phyloP scores from a whole-genome alignment of 2,329 filamentous ascomycete species.

The Talaromyces rugulosus region DNA sequence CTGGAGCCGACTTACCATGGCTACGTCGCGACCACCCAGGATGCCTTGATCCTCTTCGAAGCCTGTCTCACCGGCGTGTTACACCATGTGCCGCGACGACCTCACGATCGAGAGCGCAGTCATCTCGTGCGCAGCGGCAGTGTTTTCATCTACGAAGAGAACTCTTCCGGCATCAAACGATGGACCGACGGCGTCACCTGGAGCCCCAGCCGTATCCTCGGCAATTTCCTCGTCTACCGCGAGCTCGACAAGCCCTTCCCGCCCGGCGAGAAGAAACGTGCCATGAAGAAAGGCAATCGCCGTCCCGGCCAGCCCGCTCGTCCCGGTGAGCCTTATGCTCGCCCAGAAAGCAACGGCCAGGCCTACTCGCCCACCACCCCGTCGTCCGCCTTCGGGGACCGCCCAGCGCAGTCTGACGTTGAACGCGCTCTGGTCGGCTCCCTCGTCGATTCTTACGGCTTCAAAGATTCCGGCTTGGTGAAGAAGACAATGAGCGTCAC shows the following conservation, averaged over 20 bases:
- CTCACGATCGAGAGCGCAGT: slow-evolving; percentile 77
- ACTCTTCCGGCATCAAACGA: slow-evolving; percentile 83
- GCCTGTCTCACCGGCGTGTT: slow-evolving; percentile 67
- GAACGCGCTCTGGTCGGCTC: slow-evolving; percentile 70
- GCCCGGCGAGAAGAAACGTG: slow-evolving; percentile 79
- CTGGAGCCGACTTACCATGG: slow-evolving; percentile 65
- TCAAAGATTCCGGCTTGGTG: slow-evolving; percentile 75
- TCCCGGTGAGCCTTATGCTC: slow-evolving; percentile 52
- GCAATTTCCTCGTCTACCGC: slow-evolving; percentile 81
- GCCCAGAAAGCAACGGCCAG: slow-evolving; percentile 35
- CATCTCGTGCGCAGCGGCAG: slow-evolving; percentile 77
- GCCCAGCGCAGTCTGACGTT: slow-evolving; percentile 37
- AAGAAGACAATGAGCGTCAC: slow-evolving; percentile 91
- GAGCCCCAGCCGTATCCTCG: slow-evolving; percentile 82
- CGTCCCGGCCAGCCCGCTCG: slow-evolving; percentile 41
- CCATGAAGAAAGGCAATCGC: slow-evolving; percentile 64
- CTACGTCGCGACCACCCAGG: slow-evolving; percentile 63
- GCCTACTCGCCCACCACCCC: slow-evolving; percentile 37
- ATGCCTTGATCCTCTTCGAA: slow-evolving; percentile 78
- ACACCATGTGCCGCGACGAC: slow-evolving; percentile 73
- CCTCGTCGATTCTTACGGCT: slow-evolving; percentile 82
- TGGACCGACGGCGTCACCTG: slow-evolving; percentile 92
- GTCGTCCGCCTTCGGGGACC: slow-evolving; percentile 31
- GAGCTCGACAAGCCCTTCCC: slow-evolving; percentile 75
- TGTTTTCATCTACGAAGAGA: slow-evolving; percentile 89